Conservation (phyloP, 441 rosid genomes). For the Corymbia calophylla region DNA sequence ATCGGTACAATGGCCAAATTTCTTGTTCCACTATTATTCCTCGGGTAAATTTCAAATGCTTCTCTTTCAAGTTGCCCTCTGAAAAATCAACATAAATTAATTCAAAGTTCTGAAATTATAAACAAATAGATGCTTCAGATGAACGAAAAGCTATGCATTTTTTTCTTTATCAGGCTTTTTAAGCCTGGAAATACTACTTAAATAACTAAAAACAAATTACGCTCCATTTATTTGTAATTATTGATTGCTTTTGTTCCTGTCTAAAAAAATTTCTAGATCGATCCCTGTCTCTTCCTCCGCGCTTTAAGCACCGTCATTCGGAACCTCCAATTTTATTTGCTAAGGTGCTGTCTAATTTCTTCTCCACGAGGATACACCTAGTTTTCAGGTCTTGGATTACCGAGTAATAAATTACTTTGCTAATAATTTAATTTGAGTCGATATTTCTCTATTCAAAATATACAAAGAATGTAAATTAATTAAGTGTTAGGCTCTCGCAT, state of each 20-base stretch:
- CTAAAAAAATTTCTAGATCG: background rate
- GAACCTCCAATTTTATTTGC: background rate
- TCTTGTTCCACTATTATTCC: background rate
- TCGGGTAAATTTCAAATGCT: background rate
- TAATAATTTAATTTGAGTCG: background rate
- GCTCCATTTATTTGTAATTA: background rate
- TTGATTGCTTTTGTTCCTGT: background rate
- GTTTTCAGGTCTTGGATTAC: background rate
- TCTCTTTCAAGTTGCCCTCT: background rate
- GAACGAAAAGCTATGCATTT: background rate
- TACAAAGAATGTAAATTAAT: background rate
- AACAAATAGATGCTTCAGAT: background rate
- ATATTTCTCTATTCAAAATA: background rate
- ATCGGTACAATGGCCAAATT: background rate
- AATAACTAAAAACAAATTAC: rapidly evolving
- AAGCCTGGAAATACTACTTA: background rate
- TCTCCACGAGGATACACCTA: background rate
- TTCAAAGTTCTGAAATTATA: background rate
- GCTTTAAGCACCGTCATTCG: background rate
- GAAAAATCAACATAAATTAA: background rate
- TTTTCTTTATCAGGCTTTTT: background rate
- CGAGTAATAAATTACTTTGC: background rate
- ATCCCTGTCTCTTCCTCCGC: background rate
- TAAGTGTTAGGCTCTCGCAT: background rate
- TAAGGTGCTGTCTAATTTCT: background rate